Percentiles rank a stretch among this genome's conserved stretches.
Conservation (phyloP, 768 basidiomycete genomes). For the Clitopilus passeckerianus region DNA sequence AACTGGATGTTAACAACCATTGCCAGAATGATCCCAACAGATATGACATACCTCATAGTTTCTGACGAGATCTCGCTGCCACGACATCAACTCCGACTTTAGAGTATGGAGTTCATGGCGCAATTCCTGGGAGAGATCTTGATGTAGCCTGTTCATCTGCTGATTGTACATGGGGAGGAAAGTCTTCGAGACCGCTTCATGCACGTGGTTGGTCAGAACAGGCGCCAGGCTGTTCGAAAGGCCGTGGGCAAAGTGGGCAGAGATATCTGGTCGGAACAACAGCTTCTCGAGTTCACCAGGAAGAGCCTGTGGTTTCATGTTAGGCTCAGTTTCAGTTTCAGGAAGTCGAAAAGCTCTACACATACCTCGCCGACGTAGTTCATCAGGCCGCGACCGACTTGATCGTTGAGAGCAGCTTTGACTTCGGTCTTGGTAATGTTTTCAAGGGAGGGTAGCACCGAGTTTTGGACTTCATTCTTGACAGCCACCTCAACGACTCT, state of each 20-base stretch:
- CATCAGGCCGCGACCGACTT: constrained; percentile 68
- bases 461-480: constrained; percentile 79
- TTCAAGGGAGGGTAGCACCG: constrained; percentile 78
- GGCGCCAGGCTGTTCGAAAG: constrained; percentile 71
- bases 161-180: constrained; percentile 75
- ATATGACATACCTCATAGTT: constrained; percentile 64
- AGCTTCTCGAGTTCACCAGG: constrained; percentile 79
- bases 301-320: constrained; percentile 45
- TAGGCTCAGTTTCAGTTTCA: not conserved
- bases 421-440: constrained; percentile 81
- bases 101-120: constrained; percentile 69
- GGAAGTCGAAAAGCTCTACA: constrained; percentile 4
- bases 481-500: constrained; percentile 88
- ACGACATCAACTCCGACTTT: constrained; percentile 74
- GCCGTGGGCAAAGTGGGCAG: constrained; percentile 70
- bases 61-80: constrained; percentile 77
- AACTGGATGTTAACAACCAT: not conserved
- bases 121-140: constrained; percentile 73
- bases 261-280: constrained; percentile 70
- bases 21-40: not conserved
- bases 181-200: constrained; percentile 68
- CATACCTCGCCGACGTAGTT: constrained; percentile 72
- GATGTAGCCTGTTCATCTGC: constrained; percentile 72
- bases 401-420: constrained; percentile 69
- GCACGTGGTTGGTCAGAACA: constrained; percentile 75